Conservation (phyloP, 257 asterid species). For the Solanum chmielewskii region DNA sequence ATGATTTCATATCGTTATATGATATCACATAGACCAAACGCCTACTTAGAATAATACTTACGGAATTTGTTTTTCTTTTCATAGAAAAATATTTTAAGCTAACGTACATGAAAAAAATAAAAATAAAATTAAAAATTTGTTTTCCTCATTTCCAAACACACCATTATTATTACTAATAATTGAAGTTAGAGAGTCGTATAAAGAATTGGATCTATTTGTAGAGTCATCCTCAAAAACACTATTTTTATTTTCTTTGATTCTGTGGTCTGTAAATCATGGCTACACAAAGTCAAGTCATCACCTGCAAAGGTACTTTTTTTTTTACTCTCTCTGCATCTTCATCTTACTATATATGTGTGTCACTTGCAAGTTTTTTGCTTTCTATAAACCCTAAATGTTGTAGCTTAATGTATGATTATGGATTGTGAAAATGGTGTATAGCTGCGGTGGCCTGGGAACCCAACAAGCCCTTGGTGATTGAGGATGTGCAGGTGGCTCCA, state of each 20-base stretch:
- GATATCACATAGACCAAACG: too few species aligned
- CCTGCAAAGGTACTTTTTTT: conserved; percentile 65
- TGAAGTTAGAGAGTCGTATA: not conserved
- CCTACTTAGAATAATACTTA: too few species aligned
- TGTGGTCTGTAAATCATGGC: conserved; percentile 28
- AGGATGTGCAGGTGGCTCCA: conserved; percentile 91
- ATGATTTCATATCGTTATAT: too few species aligned
- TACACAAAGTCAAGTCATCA: conserved; percentile 77
- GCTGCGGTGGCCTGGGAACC: conserved; percentile 99
- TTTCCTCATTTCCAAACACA: not conserved
- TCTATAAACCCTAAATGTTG: not conserved
- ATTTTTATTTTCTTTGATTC: not conserved
- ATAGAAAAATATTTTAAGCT: not conserved
- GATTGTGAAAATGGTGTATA: not conserved
- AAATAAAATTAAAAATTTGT: not conserved
- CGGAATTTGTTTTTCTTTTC: not conserved
- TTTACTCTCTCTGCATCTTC: not conserved
- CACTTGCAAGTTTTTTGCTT: not conserved
- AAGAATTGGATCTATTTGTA: not conserved
- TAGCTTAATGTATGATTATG: not conserved
- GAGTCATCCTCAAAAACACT: not conserved
- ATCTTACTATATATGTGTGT: not conserved
- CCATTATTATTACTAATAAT: not conserved
- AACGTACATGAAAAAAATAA: not conserved
- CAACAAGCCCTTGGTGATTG: conserved; percentile 77